Base-by-base conservation (phyloP, 768 basidiomycete species). In the Hygrophorus russula region DNA sequence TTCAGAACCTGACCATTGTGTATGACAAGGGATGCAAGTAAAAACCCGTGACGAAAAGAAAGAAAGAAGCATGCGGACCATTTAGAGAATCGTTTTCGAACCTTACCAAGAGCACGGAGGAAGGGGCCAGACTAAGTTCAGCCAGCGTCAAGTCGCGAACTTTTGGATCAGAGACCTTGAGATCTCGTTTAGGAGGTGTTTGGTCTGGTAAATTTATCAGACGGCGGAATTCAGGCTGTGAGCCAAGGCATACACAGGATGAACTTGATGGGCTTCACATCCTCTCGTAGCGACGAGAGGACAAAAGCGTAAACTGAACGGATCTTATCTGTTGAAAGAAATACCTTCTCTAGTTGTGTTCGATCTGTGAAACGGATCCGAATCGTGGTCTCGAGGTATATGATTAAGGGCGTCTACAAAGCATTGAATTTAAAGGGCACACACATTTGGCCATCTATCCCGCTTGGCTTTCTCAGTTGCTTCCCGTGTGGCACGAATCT, bases 241-340 rank as follows among this genome's bases (percentile, higher is more conserved):
- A 44, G 24, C n/a, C 24, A 30, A 38, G 31, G 7, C 79, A 41
- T 52, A 92, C 90, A 93, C 31, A 94, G 68, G 31, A 90, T 69
- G 53, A 91, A 94, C 53, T 89, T 88, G 61, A 76, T 75, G 2
- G 79, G 70, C 56, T 85, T 78, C 36, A 80, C 76, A 48, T 89
- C 85, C 44, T 86, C 83, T 34, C 76, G 65, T 28, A 94, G 64
- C 15, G 76, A 74, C 27, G 68, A 63, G 28, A 82, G 74, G 41
- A 91, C 87, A 49, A 92, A 92, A 8, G 83, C 85, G 56, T 94
- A 93, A 7, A 94, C 76, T 2, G 81, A 69, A 39, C 74, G 73
- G 40, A 94, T 88, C 58, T 84, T 91, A 60, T 79, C 76, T 3
- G 73, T 73, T 5, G 90, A 91, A 2, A 78, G 69, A 54, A 93